Percentiles rank a stretch among this genome's conserved stretches.
Evolutionary conservation across 2,329 filamentous ascomycete species (phyloP).

Genomic region (Lecanicillium sp.): DNA sequence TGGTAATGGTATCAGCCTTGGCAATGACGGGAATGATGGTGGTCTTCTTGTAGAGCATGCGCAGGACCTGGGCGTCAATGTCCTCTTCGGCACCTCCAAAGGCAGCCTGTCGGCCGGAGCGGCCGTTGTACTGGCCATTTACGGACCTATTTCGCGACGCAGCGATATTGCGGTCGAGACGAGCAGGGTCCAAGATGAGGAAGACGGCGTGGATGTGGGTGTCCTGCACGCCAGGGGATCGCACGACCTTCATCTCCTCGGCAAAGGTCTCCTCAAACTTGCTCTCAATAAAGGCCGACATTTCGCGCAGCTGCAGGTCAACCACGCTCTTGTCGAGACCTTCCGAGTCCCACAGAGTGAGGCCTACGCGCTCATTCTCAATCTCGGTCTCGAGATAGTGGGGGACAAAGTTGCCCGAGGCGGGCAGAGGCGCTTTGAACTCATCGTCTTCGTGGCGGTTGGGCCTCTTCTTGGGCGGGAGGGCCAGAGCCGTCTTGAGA

Average conservation of each 20-base stretch:
- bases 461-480: conserved; percentile 70
- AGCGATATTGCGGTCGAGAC: conserved; percentile 76
- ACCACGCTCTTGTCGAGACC: conserved; percentile 92
- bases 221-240: conserved; percentile 86
- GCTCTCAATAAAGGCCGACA: conserved; percentile 87
- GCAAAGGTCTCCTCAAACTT: conserved; percentile 98
- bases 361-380: conserved; percentile 79
- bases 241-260: conserved; percentile 95
- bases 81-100: conserved; percentile 75
- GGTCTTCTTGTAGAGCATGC: conserved; percentile 83
- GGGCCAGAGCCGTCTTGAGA: conserved; percentile 74
- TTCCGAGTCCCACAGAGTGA: conserved; percentile 95
- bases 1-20: conserved; percentile 96
- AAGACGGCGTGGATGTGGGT: conserved; percentile 97
- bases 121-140: conserved; percentile 42
- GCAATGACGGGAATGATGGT: conserved; percentile 92
- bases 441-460: conserved; percentile 52
- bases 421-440: conserved; percentile 40
- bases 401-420: conserved; percentile 68
- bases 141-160: conserved; percentile 51
- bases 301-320: conserved; percentile 86
- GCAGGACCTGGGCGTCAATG: conserved; percentile 83
- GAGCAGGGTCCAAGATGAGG: conserved; percentile 78
- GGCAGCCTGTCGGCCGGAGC: conserved; percentile 23
- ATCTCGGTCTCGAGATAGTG: conserved; percentile 93